Base-by-base conservation (phyloP, 2,329 filamentous ascomycete species). In the Arachnopeziza araneosa region DNA sequence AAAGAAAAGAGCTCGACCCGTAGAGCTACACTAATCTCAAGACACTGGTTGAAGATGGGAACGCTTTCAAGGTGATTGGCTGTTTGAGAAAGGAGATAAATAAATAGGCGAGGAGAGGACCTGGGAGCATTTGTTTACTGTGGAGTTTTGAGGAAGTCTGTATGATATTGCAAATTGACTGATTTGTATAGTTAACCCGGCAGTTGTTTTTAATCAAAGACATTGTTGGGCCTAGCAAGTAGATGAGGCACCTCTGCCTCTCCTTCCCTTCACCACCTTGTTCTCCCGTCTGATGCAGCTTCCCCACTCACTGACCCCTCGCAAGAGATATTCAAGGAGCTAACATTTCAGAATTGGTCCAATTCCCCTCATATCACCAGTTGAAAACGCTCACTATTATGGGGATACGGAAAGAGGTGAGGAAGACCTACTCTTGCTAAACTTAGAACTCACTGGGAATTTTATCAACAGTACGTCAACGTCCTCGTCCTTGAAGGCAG, bases 151-250 rank as follows among this genome's bases (percentile, higher is more conserved):
- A 52, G 50, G 57, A 44, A 58, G 57, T 63, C 55, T 64, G 51
- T 64, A 63, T 63, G 48, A 60, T 60, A 63, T 30, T 56, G 54
- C 52, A 63, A 60, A 60, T 24, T 64, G 53, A 60, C 55, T 62
- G 56, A 65, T 64, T 64, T 7, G 53, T 64, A 64, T 64, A 22
- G 59, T 60, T 62, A 65, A 62, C 53, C 55, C 57, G 23, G 57
- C 50, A 64, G 57, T 64, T 62, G 48, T 62, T 61, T 63, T 64
- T 63, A 23, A 64, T 64, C 36, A 57, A 66, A 58, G 60, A 64
- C 56, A 53, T 62, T 65, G 55, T 44, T 60, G 32, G 24, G 58
- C 58, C 36, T 64, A 61, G 58, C 56, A 56, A 56, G 53, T 52
- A 60, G 54, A 52, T 53, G 36, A 56, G 54, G 54, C 54, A 58